Evolutionary conservation across 2,329 filamentous ascomycete genomes (phyloP).

Genomic region (Drechslerella coelobrocha): DNA sequence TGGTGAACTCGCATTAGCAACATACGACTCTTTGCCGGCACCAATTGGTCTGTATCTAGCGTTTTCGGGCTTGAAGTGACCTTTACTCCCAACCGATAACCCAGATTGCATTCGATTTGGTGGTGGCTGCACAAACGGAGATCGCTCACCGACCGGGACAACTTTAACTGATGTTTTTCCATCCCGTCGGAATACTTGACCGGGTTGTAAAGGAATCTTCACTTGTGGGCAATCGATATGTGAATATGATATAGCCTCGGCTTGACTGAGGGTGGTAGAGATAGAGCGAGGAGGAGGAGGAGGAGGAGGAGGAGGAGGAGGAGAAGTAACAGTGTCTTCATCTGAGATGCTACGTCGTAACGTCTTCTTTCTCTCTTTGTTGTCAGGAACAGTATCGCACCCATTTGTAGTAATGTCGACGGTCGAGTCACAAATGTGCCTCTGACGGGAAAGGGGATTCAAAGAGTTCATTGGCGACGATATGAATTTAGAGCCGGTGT

Average conservation of each 20-base stretch:
- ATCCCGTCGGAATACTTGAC: neutral
- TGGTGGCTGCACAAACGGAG: neutral
- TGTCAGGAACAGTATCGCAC: too few relatives aligned
- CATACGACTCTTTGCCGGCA: neutral
- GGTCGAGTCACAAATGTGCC: too few relatives aligned
- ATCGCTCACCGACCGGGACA: neutral
- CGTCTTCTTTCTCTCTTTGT: too few relatives aligned
- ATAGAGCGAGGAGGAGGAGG: too few relatives aligned
- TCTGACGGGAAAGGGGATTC: neutral
- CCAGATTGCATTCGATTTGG: neutral
- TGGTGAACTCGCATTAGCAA: neutral
- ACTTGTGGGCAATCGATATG: neutral
- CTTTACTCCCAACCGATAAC: neutral
- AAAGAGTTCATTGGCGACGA: neutral
- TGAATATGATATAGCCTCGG: too few relatives aligned
- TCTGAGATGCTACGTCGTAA: too few relatives aligned
- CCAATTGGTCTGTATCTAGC: slow-evolving; percentile 31
- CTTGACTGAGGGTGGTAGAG: too few relatives aligned
- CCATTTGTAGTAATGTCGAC: too few relatives aligned
- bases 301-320: too few relatives aligned
- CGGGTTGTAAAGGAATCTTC: neutral
- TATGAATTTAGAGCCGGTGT: neutral
- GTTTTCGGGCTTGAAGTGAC: slow-evolving; percentile 26
- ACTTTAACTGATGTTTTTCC: neutral
- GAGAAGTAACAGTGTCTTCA: too few relatives aligned